Conservation (phyloP, 805 yeast genomes). For the Candida peoriensis region DNA sequence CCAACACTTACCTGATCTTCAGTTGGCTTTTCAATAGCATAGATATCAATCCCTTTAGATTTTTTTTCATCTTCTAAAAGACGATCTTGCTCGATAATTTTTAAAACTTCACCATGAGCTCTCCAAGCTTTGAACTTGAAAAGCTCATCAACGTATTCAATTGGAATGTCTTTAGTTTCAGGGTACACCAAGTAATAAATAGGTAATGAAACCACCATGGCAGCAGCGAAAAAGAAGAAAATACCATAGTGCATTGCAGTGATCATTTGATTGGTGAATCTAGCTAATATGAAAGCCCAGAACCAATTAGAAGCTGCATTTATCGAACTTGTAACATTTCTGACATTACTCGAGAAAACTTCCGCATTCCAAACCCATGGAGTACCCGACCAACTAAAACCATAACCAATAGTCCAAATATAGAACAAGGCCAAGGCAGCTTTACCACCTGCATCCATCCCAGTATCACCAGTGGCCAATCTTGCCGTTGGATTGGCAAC, state of each 20-base stretch:
- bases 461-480: conserved; percentile 32
- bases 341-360: conserved; percentile 38
- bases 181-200: conserved; percentile 37
- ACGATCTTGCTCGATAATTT: no score
- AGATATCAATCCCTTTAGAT: no score
- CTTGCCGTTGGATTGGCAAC: conserved; percentile 12
- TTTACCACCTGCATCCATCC: conserved; percentile 38
- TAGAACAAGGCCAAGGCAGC: conserved; percentile 30
- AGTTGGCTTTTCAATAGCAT: no score
- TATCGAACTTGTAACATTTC: conserved; percentile 40
- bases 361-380: conserved; percentile 44
- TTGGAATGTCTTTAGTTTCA: conserved; percentile 40
- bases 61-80: no score
- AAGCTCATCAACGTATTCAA: conserved; percentile 38
- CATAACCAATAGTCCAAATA: conserved; percentile 42
- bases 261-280: conserved; percentile 41
- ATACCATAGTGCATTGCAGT: conserved; percentile 38
- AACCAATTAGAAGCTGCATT: conserved; percentile 45
- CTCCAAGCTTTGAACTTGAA: conserved; percentile 18
- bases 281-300: conserved; percentile 44
- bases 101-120: no score
- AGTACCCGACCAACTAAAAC: conserved; percentile 43
- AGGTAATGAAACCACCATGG: conserved; percentile 29
- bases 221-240: conserved; percentile 32
- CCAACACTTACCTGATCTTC: no score